Conservation (phyloP, 192 early-diverging fungal genomes). For the Rhizophagus sp. region DNA sequence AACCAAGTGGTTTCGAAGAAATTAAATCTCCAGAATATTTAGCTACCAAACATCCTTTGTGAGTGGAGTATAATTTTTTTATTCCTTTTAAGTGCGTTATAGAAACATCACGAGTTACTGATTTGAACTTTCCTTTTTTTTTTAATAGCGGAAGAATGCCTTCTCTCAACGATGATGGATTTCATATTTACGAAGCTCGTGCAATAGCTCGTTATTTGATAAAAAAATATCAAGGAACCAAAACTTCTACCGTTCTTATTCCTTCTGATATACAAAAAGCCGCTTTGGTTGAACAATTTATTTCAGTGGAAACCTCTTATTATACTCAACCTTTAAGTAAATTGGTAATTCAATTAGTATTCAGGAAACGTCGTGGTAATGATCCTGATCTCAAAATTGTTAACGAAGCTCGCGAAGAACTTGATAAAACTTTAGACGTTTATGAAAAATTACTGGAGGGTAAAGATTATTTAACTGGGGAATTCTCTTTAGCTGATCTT, state of each 20-base stretch:
- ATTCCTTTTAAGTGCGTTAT: no score
- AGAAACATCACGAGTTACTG: neutral
- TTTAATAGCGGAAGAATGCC: constrained; percentile 38
- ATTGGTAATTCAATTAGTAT: neutral
- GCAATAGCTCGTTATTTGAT: constrained; percentile 44
- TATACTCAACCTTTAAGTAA: neutral
- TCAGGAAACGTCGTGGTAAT: neutral
- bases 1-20: no score
- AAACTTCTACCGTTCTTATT: constrained; percentile 29
- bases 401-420: neutral
- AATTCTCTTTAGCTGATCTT: constrained; percentile 29
- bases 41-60: neutral
- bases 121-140: neutral
- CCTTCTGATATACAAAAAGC: constrained; percentile 33
- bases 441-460: constrained; percentile 28
- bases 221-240: neutral
- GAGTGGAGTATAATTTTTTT: no score
- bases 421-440: constrained; percentile 10
- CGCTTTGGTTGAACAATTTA: constrained; percentile 39
- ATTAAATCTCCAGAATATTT: no score
- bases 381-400: constrained; percentile 10
- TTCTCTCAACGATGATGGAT: constrained; percentile 41
- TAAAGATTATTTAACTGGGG: constrained; percentile 31
- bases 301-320: constrained; percentile 29
- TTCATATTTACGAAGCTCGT: constrained; percentile 40